Evolutionary conservation across 108 stramenopile species (phyloP).

Genomic region (Skeletonema grethae): DNA sequence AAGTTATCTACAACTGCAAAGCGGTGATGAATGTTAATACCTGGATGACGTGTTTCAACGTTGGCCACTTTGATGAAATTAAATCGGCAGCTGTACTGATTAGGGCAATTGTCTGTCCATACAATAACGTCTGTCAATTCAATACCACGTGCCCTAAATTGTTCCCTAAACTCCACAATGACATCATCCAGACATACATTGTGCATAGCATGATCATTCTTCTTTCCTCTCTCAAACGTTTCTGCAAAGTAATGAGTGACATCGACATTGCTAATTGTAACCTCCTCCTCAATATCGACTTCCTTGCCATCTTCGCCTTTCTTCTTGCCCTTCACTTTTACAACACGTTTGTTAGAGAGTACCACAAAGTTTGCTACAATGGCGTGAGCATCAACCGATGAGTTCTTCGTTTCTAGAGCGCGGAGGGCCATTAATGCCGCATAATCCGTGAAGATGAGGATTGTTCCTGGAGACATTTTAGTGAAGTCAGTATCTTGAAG

Average conservation of each 20-base stretch:
- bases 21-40: conserved; percentile 6
- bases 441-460: conserved; percentile 22
- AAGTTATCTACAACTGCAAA: conserved; percentile 21
- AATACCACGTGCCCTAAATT: background rate
- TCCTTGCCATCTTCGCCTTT: background rate
- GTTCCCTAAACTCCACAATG: background rate
- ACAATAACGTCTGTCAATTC: background rate
- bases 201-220: conserved; percentile 28
- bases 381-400: conserved; percentile 12
- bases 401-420: conserved; percentile 12
- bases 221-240: conserved; percentile 16
- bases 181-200: conserved; percentile 13
- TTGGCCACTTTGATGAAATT: conserved; percentile 21
- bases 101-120: conserved; percentile 27
- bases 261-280: background rate
- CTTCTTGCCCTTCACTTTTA: background rate
- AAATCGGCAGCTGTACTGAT: conserved; percentile 10
- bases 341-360: conserved; percentile 6
- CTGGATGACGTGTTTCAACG: conserved; percentile 2
- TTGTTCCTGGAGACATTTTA: background rate
- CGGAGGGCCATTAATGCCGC: conserved; percentile 12
- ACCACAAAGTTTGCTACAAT: conserved; percentile 14
- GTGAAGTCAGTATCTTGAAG: conserved; percentile 10
- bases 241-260: conserved; percentile 7
- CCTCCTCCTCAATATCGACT: background rate